Evolutionary conservation across 352 stramenopile genomes (phyloP), one percentile per base, ranked within the genome.

Genomic region (Phytopythium montanum): DNA sequence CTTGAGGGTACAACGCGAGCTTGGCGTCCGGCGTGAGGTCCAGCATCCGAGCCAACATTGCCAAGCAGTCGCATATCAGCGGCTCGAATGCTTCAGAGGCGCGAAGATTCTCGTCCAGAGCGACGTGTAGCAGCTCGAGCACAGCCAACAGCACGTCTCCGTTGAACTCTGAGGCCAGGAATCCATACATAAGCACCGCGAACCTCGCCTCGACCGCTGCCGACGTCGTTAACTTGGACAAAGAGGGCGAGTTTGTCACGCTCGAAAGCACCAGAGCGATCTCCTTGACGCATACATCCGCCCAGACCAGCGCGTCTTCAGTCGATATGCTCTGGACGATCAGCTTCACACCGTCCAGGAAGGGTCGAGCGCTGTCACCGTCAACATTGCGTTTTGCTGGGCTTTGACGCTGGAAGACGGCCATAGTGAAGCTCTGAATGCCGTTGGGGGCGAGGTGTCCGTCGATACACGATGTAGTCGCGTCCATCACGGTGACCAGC

Each of bases 1-100:
- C 66, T 64, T 92, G 85, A 1, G 82, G 82, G 34, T 87, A 94
- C n/a, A 94, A 41, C 46, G 72, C 72, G 5, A 92, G 62, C 63
- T 79, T 79, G 10, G 69, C 44, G 2, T 63, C 29, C 12, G 84
- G 76, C 78, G 90, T 94, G 26, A 31, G 59, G 5, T 56, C 34
- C 9, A 85, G 69, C 53, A 88, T 65, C 36, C 64, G 66, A 5
- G 63, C 53, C 5, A 92, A 44, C 8, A 80, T 49, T 0, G 56
- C 9, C 18, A 94, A 53, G 2, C 76, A 90, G 12, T 90, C 80
- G 14, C 48, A 55, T 14, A 84, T 69, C 29, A 92, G 60, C 0
- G 59, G 56, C 41, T 66, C 59, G 0, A 60, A 59, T 16, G 34
- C 46, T 0, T 7, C 38, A 2, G 61, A 54, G 41, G 72, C 66